Evolutionary conservation across 352 stramenopile species (phyloP), one percentile per base, ranked within the genome.

Genomic region (Phytophthora sp.): DNA sequence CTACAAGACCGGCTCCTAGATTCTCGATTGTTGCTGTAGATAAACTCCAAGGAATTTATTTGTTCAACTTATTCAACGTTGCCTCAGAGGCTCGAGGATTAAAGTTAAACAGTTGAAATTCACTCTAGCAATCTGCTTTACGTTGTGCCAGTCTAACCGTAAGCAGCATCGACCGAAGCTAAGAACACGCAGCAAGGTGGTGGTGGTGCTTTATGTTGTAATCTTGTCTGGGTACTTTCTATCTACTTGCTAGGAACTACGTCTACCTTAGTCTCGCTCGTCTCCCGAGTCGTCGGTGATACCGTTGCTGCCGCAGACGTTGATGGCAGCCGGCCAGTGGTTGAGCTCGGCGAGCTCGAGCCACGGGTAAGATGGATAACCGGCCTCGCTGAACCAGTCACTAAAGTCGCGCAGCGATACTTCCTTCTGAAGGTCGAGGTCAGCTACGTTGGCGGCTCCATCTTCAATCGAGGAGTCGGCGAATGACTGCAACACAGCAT

Each of bases 291-390:
- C 72, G 41, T 72, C 66, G 1, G 70, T 69, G 27, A 77, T 66
- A 13, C 69, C 71, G 15, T 76, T 77, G 21, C 66, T 79, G 39
- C 79, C 74, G 34, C 79, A 85, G 8, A 92, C 77, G 54, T 92
- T 85, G 55, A 93, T 86, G 18, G 72, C 82, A 26, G 73, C 77
- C 0, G 86, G 88, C 88, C 88, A 96, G 53, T 94, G 83, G 52
- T 84, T 57, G 1, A 96, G 69, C 45, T 92, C 83, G 0, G 74
- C 77, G 2, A 96, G 78, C 59, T 94, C 84, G 6, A 96, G 72
- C 88, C 88, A 96, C 43, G 84, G 75, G 54, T 92, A 69, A 11
- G 74, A 80, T 41, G 78, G 79, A 35, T 88, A 88, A 1, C 88
- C 83, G 0, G 62, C 34, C 8, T 89, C 85, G 27, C 80, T 69